Evolutionary conservation across 1,284 basidiomycete genomes (phyloP).

Genomic region (Rhodotorula sp.): DNA sequence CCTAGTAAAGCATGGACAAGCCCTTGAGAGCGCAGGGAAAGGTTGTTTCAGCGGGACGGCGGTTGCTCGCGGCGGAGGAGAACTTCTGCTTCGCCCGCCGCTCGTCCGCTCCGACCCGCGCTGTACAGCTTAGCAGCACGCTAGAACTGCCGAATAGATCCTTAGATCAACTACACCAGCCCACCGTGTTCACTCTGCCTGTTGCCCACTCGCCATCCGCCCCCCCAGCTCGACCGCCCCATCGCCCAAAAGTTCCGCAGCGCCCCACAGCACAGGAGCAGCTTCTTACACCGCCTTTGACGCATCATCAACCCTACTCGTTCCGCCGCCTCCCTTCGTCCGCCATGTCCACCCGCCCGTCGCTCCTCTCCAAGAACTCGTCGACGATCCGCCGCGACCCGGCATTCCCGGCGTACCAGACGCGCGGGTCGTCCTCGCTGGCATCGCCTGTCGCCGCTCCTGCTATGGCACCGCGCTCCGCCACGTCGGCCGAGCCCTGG

Average conservation of each 20-base stretch:
- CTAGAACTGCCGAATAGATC: not conserved
- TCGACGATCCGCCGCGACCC: slow-evolving; percentile 13
- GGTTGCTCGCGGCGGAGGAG: not conserved
- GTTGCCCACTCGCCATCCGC: not conserved
- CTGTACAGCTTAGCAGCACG: not conserved
- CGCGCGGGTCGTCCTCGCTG: slow-evolving; percentile 27
- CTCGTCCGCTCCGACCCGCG: not conserved
- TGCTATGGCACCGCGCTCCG: not conserved
- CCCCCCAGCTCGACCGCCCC: not conserved
- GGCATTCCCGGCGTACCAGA: slow-evolving; percentile 20
- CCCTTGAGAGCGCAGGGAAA: no score
- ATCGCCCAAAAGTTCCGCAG: not conserved
- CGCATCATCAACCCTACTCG: not conserved
- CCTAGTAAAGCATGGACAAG: no score
- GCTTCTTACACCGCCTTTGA: not conserved
- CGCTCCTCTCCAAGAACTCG: slow-evolving; percentile 12
- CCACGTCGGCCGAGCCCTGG: not conserved
- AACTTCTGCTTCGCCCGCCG: not conserved
- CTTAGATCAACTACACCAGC: not conserved
- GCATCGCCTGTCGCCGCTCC: not conserved
- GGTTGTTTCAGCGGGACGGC: no score
- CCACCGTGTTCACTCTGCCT: not conserved
- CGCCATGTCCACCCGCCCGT: slow-evolving; percentile 28
- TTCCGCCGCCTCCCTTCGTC: not conserved
- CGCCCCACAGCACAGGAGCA: not conserved